Evolutionary conservation across 2,329 filamentous ascomycete genomes (phyloP).

Genomic region (Catunica adiposa): DNA sequence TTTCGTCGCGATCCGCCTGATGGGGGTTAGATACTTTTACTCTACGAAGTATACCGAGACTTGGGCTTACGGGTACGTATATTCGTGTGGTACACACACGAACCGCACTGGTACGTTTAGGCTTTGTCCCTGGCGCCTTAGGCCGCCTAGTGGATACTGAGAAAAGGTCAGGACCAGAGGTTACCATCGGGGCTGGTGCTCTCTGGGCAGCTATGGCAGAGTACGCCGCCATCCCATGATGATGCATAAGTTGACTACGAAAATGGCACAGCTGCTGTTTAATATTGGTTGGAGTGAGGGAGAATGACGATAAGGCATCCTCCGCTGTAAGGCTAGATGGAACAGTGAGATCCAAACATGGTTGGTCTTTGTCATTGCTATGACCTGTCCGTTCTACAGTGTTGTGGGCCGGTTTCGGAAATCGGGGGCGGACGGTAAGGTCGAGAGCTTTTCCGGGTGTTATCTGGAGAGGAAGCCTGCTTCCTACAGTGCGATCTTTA

Average conservation of each 20-base stretch:
- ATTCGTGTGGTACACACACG: background rate
- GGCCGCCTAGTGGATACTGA: background rate
- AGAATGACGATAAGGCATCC: background rate
- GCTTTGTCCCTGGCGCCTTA: background rate
- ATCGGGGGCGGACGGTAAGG: background rate
- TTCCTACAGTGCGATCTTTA: background rate
- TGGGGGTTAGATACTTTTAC: background rate
- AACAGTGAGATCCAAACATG: too few relatives aligned
- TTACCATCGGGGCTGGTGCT: too few relatives aligned
- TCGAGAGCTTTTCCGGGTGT: background rate
- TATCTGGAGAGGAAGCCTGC: background rate
- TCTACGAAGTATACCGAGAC: background rate
- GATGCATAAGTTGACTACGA: background rate
- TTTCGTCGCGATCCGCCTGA: slow-evolving; percentile 3
- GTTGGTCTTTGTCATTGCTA: too few relatives aligned
- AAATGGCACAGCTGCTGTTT: background rate
- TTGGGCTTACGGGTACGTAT: background rate
- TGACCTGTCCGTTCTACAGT: too few relatives aligned
- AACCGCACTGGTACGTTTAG: background rate
- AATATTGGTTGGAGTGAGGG: background rate
- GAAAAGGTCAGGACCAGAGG: background rate
- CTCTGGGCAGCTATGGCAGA: background rate
- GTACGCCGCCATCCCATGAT: slow-evolving; percentile 2
- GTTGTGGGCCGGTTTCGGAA: background rate
- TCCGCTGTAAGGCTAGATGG: background rate